Evolutionary conservation across 306 rosid genomes (phyloP).

Genomic region (Ceratonia siliqua): DNA sequence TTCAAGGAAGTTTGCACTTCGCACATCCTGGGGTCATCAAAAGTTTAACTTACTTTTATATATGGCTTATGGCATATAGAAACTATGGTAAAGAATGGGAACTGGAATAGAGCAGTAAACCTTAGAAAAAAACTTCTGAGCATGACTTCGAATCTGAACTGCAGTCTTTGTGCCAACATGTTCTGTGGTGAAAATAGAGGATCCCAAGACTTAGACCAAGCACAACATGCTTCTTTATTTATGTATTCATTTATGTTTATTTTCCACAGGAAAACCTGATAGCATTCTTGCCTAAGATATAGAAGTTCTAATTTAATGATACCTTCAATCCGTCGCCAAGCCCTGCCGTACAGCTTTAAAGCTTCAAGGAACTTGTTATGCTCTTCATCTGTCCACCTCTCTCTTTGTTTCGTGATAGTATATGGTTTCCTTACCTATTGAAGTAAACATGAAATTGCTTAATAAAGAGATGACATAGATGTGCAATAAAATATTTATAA

Average conservation of each 20-base stretch:
- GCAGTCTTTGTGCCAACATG: constrained; percentile 90
- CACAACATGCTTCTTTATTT: constrained; percentile 16
- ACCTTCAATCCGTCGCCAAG: constrained; percentile 91
- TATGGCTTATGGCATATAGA: constrained; percentile 27
- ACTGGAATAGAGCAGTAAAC: constrained; percentile 60
- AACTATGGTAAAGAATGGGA: constrained; percentile 37
- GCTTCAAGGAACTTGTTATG: constrained; percentile 85
- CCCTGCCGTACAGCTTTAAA: constrained; percentile 73
- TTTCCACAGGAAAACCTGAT: not conserved
- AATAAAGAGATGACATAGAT: constrained; percentile 6
- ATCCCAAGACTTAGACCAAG: constrained; percentile 35
- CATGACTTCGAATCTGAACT: constrained; percentile 97
- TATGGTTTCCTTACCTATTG: constrained; percentile 77
- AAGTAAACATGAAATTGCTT: constrained; percentile 10
- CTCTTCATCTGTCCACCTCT: constrained; percentile 90
- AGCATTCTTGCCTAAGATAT: constrained; percentile 7
- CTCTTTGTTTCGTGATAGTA: constrained; percentile 84
- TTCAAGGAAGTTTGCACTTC: constrained; percentile 25
- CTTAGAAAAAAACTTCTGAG: constrained; percentile 94
- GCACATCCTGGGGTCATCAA: constrained; percentile 36
- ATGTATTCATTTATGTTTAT: not conserved
- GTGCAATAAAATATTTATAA: constrained; percentile 7
- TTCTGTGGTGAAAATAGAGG: constrained; percentile 51
- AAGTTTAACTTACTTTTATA: constrained; percentile 31
- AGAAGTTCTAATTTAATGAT: not conserved